These are phyloP conservation scores for Rhodotorula glutinis DNA, from an alignment of 1,284 basidiomycete genomes.

Conservation along the genomic window DNA sequence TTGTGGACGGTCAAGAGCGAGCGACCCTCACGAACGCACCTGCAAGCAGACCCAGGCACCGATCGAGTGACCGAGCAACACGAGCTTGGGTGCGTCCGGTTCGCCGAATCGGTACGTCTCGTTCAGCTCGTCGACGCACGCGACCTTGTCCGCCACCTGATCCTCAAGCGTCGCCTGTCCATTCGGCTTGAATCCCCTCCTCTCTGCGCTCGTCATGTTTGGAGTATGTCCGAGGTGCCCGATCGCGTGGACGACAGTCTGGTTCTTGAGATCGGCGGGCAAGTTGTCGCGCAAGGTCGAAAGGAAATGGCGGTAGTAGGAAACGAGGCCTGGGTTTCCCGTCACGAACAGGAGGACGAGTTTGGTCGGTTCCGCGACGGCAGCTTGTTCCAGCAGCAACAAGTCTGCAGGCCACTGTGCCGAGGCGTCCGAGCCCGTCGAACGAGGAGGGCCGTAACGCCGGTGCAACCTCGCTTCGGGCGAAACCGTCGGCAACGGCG, in stretches of 20 bases:
- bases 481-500: slow-evolving; percentile 1
- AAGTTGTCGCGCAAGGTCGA: slow-evolving; percentile 2
- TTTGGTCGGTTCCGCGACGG: neutral
- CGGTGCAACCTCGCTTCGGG: slow-evolving; percentile 7
- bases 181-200: slow-evolving; percentile 4
- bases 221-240: slow-evolving; percentile 35
- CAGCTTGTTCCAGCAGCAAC: neutral
- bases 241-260: slow-evolving; percentile 24
- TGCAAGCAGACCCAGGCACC: slow-evolving; percentile 32
- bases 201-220: neutral
- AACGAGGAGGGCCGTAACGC: neutral
- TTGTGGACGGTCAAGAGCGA: neutral
- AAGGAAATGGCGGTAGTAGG: slow-evolving; percentile 32
- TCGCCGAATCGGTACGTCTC: slow-evolving; percentile 2
- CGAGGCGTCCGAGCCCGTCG: neutral
- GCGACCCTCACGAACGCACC: slow-evolving; percentile 5
- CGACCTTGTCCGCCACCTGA: slow-evolving; percentile 37
- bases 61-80: slow-evolving; percentile 38
- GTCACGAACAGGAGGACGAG: slow-evolving; percentile 33
- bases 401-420: slow-evolving; percentile 1
- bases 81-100: slow-evolving; percentile 12
- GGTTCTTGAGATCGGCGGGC: slow-evolving; percentile 5
- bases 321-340: slow-evolving; percentile 36
- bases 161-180: slow-evolving; percentile 23
- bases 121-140: slow-evolving; percentile 28